Evolutionary conservation across 1,284 basidiomycete genomes (phyloP).

Genomic region (Tilletiopsis washingtonensis): DNA sequence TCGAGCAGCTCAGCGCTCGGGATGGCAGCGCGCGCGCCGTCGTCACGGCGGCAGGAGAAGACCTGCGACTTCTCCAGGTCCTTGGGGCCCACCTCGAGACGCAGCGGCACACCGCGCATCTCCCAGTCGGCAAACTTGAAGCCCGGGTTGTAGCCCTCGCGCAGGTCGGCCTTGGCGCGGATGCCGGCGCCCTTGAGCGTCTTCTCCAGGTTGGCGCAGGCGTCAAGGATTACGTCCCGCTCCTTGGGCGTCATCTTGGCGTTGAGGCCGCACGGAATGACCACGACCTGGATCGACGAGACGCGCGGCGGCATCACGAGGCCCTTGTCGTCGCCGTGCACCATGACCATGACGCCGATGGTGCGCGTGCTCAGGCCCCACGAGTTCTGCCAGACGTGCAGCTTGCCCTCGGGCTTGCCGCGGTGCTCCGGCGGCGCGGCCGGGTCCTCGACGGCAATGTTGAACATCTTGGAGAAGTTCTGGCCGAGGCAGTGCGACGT

Average conservation of each 20-base stretch:
- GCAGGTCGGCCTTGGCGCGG: constrained; percentile 78
- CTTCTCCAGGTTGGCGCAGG: constrained; percentile 57
- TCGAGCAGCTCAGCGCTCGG: constrained; percentile 14
- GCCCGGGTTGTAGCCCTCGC: constrained; percentile 93
- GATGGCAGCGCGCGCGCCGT: constrained; percentile 50
- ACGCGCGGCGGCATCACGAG: constrained; percentile 91
- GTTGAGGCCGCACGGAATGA: constrained; percentile 88
- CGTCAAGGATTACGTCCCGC: constrained; percentile 67
- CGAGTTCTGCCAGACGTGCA: constrained; percentile 93
- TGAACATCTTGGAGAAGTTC: constrained; percentile 99
- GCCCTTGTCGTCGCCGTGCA: constrained; percentile 96
- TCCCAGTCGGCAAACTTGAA: constrained; percentile 99
- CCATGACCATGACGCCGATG: constrained; percentile 99
- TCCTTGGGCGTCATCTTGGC: constrained; percentile 46
- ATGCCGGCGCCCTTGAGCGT: constrained; percentile 58
- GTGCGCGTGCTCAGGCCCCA: constrained; percentile 96
- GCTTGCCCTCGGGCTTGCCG: constrained; percentile 52
- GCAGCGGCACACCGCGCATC: constrained; percentile 77
- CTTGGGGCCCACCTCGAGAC: constrained; percentile 90
- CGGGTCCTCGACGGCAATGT: constrained; percentile 85
- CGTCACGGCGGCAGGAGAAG: constrained; percentile 80
- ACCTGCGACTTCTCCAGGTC: constrained; percentile 79
- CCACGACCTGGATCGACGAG: constrained; percentile 79
- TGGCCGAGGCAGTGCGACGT: constrained; percentile 97
- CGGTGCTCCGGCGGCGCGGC: constrained; percentile 37